phyloP scores from a whole-genome alignment of 2,329 filamentous ascomycete genomes.

The Spiromastix sp. region DNA sequence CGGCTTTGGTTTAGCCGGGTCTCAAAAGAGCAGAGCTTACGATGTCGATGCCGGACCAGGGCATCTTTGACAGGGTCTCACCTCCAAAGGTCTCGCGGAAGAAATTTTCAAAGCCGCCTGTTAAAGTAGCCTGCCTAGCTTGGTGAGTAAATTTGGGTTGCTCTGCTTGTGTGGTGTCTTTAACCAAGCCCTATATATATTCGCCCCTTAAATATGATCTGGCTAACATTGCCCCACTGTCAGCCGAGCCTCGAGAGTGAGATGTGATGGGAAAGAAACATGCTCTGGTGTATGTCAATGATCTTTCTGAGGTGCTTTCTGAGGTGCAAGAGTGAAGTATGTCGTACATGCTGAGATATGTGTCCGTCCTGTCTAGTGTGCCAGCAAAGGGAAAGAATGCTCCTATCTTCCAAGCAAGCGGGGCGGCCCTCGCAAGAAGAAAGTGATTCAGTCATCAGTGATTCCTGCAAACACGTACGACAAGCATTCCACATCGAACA shows the following conservation, averaged over 20 bases:
- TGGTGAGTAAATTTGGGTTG: conserved; percentile 22
- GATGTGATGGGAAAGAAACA: conserved; percentile 34
- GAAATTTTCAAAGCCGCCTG: conserved; percentile 36
- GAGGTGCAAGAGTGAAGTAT: too few relatives aligned
- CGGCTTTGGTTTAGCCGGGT: too few relatives aligned
- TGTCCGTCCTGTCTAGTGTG: conserved; percentile 26
- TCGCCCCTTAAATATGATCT: not conserved
- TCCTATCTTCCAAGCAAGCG: conserved; percentile 35
- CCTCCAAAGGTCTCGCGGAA: conserved; percentile 26
- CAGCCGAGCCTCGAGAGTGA: conserved; percentile 33
- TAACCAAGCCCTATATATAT: not conserved
- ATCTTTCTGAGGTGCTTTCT: too few relatives aligned
- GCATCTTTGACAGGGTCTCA: conserved; percentile 9
- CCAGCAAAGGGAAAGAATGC: conserved; percentile 29
- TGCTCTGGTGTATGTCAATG: conserved; percentile 32
- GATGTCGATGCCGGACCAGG: conserved; percentile 1
- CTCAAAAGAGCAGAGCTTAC: too few relatives aligned
- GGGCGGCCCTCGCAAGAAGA: conserved; percentile 34
- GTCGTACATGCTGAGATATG: conserved; percentile 1
- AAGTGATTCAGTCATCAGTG: conserved; percentile 9
- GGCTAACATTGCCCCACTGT: conserved; percentile 1
- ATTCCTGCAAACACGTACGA: conserved; percentile 3
- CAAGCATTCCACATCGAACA: conserved; percentile 6
- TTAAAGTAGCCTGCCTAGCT: conserved; percentile 35
- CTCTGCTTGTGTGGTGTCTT: too few relatives aligned